Evolutionary conservation across 805 yeast genomes (phyloP), one percentile per base, ranked within the genome.

Genomic region (Pichia californica): DNA sequence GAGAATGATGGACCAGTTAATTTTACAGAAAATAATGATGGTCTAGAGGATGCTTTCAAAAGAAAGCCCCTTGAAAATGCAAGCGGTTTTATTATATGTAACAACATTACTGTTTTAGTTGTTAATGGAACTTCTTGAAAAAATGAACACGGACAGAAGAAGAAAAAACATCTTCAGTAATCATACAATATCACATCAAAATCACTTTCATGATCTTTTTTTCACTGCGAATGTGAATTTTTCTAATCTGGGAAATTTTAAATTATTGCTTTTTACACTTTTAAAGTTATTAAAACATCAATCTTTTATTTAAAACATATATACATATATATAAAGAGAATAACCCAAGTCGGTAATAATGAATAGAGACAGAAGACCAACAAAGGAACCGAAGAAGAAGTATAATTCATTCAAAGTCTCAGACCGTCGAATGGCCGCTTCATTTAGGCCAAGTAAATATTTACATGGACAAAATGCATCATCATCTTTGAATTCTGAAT

Each of bases 341-440:
- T n/a, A n/a, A n/a, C n/a, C n/a, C n/a, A 23, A 23, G 25, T 23
- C 6, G 4, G 18, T 16, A 4, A 14, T 11, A 18, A 33, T 36
- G 36, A 27, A 41, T 18, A 25, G 34, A n/a, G 35, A 16, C 11
- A 46, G 31, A 6, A 38, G 21, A 36, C n/a, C 30, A 7, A 42
- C 27, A 5, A 41, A 36, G 8, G 36, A 32, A 5, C 39, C 42
- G 7, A 43, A 45, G 19, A 31, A 44, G 19, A 46, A 46, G 7
- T 43, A 40, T 29, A 55, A 54, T 32, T 52, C 48, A 25, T 40
- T 50, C 19, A 70, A 70, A 50, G 56, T 73, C 3, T 76, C 81
- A 4, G 83, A 78, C 53, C 59, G 84, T 49, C 63, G 83, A 31
- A 49, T 68, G 8, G 83, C 83, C 1, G 68, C 76, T 7, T 77